These are phyloP conservation scores for Penicillium malachiteum DNA, from an alignment of 495 filamentous ascomycete genomes.

Conservation along the genomic window DNA sequence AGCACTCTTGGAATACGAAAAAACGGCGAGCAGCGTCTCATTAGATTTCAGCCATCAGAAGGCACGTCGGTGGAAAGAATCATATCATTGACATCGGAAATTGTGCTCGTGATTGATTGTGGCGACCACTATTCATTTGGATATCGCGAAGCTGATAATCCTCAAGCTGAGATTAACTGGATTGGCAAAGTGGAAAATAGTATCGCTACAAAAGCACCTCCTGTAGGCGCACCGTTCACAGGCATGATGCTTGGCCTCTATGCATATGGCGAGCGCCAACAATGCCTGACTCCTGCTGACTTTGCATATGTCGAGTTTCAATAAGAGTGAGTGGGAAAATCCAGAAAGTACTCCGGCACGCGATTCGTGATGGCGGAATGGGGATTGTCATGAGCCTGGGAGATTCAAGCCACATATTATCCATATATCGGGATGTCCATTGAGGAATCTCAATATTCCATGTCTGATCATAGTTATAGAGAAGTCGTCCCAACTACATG, in stretches of 20 bases:
- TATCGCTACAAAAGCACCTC: slow-evolving; percentile 29
- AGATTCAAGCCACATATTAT: too few species aligned
- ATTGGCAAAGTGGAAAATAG: slow-evolving; percentile 26
- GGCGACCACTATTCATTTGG: slow-evolving; percentile 31
- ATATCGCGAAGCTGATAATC: slow-evolving; percentile 16
- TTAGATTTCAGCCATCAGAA: slow-evolving; percentile 25
- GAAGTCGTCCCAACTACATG: too few species aligned
- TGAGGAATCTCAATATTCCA: too few species aligned
- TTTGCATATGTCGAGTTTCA: slow-evolving; percentile 32
- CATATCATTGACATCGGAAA: slow-evolving; percentile 7
- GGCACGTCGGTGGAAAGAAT: slow-evolving; percentile 12
- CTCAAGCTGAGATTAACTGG: slow-evolving; percentile 18
- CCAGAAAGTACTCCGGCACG: too few species aligned
- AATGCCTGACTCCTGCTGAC: slow-evolving; percentile 40
- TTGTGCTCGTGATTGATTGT: slow-evolving; percentile 29
- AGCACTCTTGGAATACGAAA: slow-evolving; percentile 35
- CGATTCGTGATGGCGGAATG: too few species aligned
- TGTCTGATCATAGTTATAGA: too few species aligned
- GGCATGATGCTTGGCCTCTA: slow-evolving; percentile 46
- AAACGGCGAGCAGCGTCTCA: slow-evolving; percentile 12
- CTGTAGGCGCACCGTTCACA: slow-evolving; percentile 38
- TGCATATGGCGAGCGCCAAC: slow-evolving; percentile 41
- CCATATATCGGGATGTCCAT: too few species aligned
- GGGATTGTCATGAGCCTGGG: too few species aligned
- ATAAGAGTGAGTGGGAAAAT: not conserved